Percentiles rank a stretch among this genome's conserved stretches.
These are phyloP conservation scores for Lachnellula arida DNA, from an alignment of 2,329 filamentous ascomycete genomes.

Conservation along the genomic window DNA sequence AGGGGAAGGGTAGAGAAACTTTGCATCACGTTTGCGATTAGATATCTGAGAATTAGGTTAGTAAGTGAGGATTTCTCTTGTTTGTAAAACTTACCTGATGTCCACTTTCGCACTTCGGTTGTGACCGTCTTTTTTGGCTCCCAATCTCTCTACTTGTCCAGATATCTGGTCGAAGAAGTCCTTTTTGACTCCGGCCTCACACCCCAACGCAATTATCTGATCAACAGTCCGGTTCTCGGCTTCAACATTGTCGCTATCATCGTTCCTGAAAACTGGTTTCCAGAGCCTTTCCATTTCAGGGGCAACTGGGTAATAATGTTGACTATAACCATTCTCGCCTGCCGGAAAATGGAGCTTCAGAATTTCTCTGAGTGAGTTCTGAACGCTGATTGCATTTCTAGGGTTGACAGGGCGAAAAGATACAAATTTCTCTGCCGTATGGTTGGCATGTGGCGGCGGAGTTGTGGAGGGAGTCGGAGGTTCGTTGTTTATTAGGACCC, in stretches of 20 bases:
- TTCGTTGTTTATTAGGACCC: neutral
- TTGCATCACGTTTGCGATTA: conserved; percentile 58
- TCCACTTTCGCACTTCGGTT: conserved; percentile 54
- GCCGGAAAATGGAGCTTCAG: conserved; percentile 48
- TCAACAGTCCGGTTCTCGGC: conserved; percentile 43
- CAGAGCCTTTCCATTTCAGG: conserved; percentile 41
- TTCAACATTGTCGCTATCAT: conserved; percentile 12
- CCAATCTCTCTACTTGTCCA: conserved; percentile 51
- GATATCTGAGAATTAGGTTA: conserved; percentile 40
- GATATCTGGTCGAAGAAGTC: conserved; percentile 46
- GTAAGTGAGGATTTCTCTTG: conserved; percentile 3
- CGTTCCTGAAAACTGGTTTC: conserved; percentile 31
- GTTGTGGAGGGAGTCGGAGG: conserved; percentile 6
- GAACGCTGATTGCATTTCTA: conserved; percentile 44
- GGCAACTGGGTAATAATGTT: conserved; percentile 44
- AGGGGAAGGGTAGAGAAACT: conserved; percentile 46
- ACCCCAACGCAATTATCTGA: conserved; percentile 56
- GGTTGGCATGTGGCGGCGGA: neutral
- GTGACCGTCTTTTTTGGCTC: conserved; percentile 44
- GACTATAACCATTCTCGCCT: conserved; percentile 42
- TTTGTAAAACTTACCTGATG: conserved; percentile 43
- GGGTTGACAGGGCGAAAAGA: conserved; percentile 19
- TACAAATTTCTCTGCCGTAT: conserved; percentile 14
- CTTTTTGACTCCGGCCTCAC: conserved; percentile 49
- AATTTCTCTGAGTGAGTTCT: conserved; percentile 53